These are phyloP conservation scores for Melastoma candidum DNA, from an alignment of 441 rosid species.

Conservation along the genomic window DNA sequence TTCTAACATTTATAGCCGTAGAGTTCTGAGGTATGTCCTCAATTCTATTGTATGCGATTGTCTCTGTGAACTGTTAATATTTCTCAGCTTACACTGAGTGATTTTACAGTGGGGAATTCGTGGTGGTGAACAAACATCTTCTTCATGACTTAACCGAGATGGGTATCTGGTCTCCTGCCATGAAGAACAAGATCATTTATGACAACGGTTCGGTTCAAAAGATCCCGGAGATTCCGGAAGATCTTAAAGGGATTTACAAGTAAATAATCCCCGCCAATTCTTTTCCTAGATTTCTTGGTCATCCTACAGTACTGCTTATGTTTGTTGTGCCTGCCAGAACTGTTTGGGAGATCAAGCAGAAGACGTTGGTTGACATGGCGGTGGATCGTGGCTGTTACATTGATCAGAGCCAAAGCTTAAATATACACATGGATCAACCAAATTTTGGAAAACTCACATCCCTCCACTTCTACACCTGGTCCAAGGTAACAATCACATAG, in stretches of 20 bases:
- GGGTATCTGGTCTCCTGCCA: slow-evolving; percentile 71
- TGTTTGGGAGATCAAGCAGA: slow-evolving; percentile 97
- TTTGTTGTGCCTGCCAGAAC: slow-evolving; percentile 34
- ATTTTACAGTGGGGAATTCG: slow-evolving; percentile 71
- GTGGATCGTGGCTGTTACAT: slow-evolving; percentile 84
- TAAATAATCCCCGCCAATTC: slow-evolving; percentile 14
- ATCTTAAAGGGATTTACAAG: slow-evolving; percentile 71
- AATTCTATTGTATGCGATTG: background rate
- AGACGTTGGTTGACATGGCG: slow-evolving; percentile 83
- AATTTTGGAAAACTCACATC: slow-evolving; percentile 78
- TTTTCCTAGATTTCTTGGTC: too few relatives aligned
- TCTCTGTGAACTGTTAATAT: background rate
- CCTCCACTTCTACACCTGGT: slow-evolving; percentile 75
- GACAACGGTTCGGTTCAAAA: slow-evolving; percentile 72
- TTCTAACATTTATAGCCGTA: slow-evolving; percentile 77
- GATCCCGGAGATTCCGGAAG: slow-evolving; percentile 59
- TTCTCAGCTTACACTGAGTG: too few relatives aligned
- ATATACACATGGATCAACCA: slow-evolving; percentile 88
- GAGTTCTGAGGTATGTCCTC: slow-evolving; percentile 63
- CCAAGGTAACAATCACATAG: slow-evolving; percentile 39
- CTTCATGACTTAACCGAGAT: slow-evolving; percentile 81
- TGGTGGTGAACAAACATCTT: slow-evolving; percentile 93
- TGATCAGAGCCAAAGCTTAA: slow-evolving; percentile 90
- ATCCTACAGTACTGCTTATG: background rate
- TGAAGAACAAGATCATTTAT: slow-evolving; percentile 64